Percentiles rank a stretch among this genome's conserved stretches.
These are phyloP conservation scores for Cornus kousa DNA, from an alignment of 148 eudicot species.

Conservation along the genomic window DNA sequence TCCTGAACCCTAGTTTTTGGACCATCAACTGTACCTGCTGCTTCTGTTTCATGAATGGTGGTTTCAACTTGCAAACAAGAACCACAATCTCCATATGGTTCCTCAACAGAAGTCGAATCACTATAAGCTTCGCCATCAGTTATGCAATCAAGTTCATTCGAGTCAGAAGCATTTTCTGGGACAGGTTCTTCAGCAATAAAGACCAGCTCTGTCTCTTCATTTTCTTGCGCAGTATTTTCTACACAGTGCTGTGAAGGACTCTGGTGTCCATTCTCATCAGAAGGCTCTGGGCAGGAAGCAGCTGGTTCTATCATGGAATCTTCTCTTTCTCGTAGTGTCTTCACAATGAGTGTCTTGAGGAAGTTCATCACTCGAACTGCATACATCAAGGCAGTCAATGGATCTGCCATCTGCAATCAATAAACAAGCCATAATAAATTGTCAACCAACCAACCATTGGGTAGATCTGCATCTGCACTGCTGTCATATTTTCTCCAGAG, in stretches of 20 bases:
- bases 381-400: conserved; percentile 88
- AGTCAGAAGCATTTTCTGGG: conserved; percentile 37
- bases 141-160: conserved; percentile 21
- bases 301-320: conserved; percentile 45
- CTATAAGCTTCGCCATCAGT: conserved; percentile 34
- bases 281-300: conserved; percentile 44
- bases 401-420: conserved; percentile 79
- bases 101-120: conserved; percentile 30
- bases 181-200: conserved; percentile 48
- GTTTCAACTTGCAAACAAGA: conserved; percentile 38
- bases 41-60: conserved; percentile 25
- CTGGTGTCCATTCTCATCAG: conserved; percentile 66
- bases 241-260: conserved; percentile 48
- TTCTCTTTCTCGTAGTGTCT: conserved; percentile 64
- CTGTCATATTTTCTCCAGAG: neutral
- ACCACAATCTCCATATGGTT: conserved; percentile 44
- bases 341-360: conserved; percentile 80
- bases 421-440: neutral
- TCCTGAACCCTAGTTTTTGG: conserved; percentile 23
- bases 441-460: neutral
- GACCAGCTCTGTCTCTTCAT: conserved; percentile 35
- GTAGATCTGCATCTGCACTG: neutral
- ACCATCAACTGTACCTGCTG: conserved; percentile 13
- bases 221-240: conserved; percentile 35
- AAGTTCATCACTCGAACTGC: conserved; percentile 97